Evolutionary conservation across 1,284 basidiomycete species (phyloP).

Genomic region (Grifola frondosa): DNA sequence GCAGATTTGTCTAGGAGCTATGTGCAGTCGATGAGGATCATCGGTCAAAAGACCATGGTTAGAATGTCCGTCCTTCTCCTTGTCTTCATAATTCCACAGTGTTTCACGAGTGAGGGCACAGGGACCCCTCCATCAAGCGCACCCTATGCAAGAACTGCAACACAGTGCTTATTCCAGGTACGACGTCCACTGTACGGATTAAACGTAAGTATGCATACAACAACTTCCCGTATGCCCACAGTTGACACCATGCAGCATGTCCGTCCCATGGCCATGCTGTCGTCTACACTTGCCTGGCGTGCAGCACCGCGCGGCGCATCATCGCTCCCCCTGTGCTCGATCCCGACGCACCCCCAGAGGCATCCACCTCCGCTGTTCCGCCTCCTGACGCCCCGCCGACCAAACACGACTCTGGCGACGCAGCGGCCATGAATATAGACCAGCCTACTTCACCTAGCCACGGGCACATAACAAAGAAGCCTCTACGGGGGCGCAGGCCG

Average conservation of each 20-base stretch:
- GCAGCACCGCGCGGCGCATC: constrained; percentile 52
- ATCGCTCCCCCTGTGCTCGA: constrained; percentile 53
- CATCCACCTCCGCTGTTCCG: not conserved
- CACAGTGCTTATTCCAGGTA: constrained; percentile 63
- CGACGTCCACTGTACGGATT: constrained; percentile 60
- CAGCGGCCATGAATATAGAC: constrained; percentile 9
- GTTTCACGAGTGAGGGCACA: no score
- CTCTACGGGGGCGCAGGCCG: not conserved
- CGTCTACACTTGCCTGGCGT: constrained; percentile 55
- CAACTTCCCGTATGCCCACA: not conserved
- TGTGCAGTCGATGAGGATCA: constrained; percentile 61
- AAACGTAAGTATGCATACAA: constrained; percentile 47
- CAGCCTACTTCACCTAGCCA: constrained; percentile 6
- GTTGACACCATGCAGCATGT: constrained; percentile 40
- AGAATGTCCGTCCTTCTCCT: constrained; percentile 55
- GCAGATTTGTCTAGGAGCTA: constrained; percentile 64
- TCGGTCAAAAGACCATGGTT: constrained; percentile 72
- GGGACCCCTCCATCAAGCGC: constrained; percentile 79
- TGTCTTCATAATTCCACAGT: not conserved
- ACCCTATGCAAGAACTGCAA: constrained; percentile 71
- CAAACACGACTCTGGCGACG: not conserved
- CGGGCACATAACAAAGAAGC: not conserved
- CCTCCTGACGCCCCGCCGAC: not conserved
- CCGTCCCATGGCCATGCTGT: constrained; percentile 51
- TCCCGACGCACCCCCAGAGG: constrained; percentile 5